Evolutionary conservation across 2,329 filamentous ascomycete genomes (phyloP).

Genomic region (Stachybotrys chlorohalonatus): DNA sequence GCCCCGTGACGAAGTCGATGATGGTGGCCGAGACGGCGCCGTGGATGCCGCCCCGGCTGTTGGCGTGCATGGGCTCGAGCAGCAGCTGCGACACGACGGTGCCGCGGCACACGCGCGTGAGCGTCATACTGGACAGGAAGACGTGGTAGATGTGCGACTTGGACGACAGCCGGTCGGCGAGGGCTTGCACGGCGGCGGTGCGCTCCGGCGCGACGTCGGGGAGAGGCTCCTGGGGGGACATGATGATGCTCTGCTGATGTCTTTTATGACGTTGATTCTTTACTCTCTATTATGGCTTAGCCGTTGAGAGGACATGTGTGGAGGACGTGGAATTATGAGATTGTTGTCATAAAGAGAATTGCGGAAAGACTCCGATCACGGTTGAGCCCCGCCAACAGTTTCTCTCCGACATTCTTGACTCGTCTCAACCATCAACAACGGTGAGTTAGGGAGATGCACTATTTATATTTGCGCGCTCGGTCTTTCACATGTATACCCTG

Average conservation of each 20-base stretch:
- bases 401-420: not conserved
- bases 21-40: constrained; percentile 64
- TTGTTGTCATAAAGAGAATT: no score
- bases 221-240: not conserved
- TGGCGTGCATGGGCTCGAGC: constrained; percentile 50
- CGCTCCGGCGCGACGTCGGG: constrained; percentile 1
- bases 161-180: constrained; percentile 26
- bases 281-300: not conserved
- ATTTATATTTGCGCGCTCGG: no score
- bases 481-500: no score
- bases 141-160: constrained; percentile 44
- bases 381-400: not conserved
- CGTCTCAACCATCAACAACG: no score
- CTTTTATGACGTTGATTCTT: no score
- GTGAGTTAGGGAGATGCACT: no score
- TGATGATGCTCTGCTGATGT: not conserved
- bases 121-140: constrained; percentile 29
- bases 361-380: not conserved
- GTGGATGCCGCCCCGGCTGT: constrained; percentile 58
- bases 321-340: not conserved
- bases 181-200: constrained; percentile 17
- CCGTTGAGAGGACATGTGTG: no score
- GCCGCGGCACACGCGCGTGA: constrained; percentile 36
- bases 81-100: constrained; percentile 37
- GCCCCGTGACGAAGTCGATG: constrained; percentile 64